Evolutionary conservation across 805 yeast species (phyloP), one percentile per base, ranked within the genome.

Genomic region (Candida jianshihensis): DNA sequence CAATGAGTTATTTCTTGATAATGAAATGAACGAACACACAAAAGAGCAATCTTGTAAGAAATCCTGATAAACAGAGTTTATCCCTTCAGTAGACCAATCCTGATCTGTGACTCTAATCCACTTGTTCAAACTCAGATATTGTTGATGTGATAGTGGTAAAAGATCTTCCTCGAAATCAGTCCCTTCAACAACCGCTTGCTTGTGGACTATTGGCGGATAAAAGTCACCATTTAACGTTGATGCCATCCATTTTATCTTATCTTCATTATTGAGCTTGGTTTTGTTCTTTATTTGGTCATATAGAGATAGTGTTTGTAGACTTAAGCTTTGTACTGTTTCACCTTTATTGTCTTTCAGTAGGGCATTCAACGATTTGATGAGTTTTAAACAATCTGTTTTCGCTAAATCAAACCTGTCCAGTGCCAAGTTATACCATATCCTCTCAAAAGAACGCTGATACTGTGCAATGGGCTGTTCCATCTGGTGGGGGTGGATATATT

Each of bases 1-100:
- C 1, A 33, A 13, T 9, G 40, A 28, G 25, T 48, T 43, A 17
- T 50, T 49, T 15, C 57, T 54, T 0, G 63, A 51, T 1, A 78
- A 57, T 1, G 85, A 72, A 13, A 82, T 59, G 13, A 84, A 49
- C 0, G 89, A 66, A 2, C 88, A 76, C 4, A 85, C 84, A 51
- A 85, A 75, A 0, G 95, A 83, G 56, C 95, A 86, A 54, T 85
- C 79, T 8, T 75, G 63, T n/a, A 73, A 49, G 2, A 60, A 42
- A 38, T 73, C 78, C 46, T 76, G 81, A 47, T 62, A 67, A 11
- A 75, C 34, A 19, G 58, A 52, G 1, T 36, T 35, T 13, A 64
- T 2, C 0, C 57, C 56, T 6, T 40, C 33, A 3, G 27, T 13
- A 1, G 45, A 29, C 56, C 56, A 53, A 19, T 44, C 44, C 10